phyloP scores from a whole-genome alignment of 2,329 filamentous ascomycete species.

The Dothistroma septosporum region DNA sequence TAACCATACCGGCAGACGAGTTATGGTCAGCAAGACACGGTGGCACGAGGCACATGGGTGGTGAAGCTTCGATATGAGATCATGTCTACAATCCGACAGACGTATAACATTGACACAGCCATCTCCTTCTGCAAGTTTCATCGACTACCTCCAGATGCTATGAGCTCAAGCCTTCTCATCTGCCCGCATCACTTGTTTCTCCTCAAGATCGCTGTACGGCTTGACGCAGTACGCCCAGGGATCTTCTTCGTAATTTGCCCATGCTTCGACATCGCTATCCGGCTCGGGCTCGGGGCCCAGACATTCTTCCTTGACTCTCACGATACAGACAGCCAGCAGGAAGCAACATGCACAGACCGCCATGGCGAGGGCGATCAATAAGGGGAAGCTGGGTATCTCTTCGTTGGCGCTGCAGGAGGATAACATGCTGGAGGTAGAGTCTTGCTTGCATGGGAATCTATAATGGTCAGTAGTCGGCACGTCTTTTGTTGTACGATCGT shows the following conservation, averaged over 20 bases:
- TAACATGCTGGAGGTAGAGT: neutral
- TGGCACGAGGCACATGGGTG: neutral
- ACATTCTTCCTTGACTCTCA: neutral
- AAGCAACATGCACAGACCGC: neutral
- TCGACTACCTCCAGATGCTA: neutral
- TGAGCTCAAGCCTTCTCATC: neutral
- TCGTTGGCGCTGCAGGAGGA: neutral
- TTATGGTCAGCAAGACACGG: neutral
- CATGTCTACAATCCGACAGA: neutral
- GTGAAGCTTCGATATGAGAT: no score
- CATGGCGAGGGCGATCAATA: neutral
- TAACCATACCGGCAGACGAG: neutral
- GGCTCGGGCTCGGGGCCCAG: neutral
- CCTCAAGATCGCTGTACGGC: neutral
- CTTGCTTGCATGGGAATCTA: neutral
- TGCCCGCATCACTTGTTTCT: neutral
- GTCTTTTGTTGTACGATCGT: neutral
- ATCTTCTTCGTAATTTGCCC: neutral
- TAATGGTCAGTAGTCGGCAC: neutral
- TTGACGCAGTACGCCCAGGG: neutral
- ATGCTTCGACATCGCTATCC: neutral
- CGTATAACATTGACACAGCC: neutral
- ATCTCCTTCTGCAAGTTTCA: neutral
- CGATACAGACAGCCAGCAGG: neutral
- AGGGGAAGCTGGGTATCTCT: neutral